Evolutionary conservation across 179 eudicot species (phyloP), one percentile per base, ranked within the genome.

Genomic region (Silene coronaria): DNA sequence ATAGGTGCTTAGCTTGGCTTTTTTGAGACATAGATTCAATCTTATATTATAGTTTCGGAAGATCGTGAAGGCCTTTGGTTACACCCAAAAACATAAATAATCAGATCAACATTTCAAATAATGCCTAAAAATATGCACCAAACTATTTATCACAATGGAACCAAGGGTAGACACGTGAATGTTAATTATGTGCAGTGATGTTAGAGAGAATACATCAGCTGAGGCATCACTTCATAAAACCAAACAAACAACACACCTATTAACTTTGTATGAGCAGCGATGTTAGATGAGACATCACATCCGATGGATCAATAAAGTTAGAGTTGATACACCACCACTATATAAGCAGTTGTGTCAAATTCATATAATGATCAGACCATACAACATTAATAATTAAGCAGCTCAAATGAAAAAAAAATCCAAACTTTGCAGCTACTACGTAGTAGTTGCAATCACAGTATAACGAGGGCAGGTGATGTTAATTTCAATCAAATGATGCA

Each of bases 131-230:
- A 34, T 38, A 3, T 67, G 38, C 28, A 67, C 53, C 53, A n/a
- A 38, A 67, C 6, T n/a, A 36, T 67, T 11, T 38, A 38, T 38
- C 45, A 21, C 26, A 11, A 7, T 10, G 7, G 46, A 65, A 30
- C 28, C 71, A 67, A 67, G 26, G 71, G 71, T 67, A 19, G 53
- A 67, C 27, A 19, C 38, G 23, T 34, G 36, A 66, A 66, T 66
- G n/a, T 19, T 48, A 66, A 17, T n/a, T 66, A 66, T 38, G 45
- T 12, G 12, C 45, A 9, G 45, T 38, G 45, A 38, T 38, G 45
- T 9, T 38, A 38, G 45, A 38, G 45, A 38, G 45, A 12, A 38
- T 3, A 67, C n/a, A 38, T 38, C 45, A 38, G 12, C 45, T 38
- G 12, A 38, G 45, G 45, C 45, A 38, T 8, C 45, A 38, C 45